Evolutionary conservation across 306 rosid genomes (phyloP).

Genomic region (Prunus kanzakura): DNA sequence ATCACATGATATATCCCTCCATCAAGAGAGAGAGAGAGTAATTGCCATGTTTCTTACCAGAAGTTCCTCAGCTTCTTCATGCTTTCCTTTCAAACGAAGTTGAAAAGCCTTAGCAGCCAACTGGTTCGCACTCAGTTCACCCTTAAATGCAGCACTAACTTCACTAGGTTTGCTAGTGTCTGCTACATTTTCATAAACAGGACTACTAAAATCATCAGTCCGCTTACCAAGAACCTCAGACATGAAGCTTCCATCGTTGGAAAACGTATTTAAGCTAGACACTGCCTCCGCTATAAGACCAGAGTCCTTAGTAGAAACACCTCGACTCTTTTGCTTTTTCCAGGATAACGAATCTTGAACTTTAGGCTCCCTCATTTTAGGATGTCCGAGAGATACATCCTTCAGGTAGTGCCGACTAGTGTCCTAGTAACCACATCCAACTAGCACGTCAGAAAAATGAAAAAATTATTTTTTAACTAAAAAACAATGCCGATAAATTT

Average conservation of each 20-base stretch:
- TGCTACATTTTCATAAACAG: slow-evolving; percentile 32
- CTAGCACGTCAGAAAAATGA: neutral
- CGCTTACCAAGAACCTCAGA: slow-evolving; percentile 31
- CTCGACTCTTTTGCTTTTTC: slow-evolving; percentile 59
- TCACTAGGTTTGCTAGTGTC: slow-evolving; percentile 34
- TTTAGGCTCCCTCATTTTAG: slow-evolving; percentile 75
- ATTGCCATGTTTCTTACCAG: slow-evolving; percentile 45
- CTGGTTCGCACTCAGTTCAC: slow-evolving; percentile 75
- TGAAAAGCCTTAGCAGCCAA: slow-evolving; percentile 97
- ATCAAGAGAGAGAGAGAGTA: neutral
- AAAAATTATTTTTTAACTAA: neutral
- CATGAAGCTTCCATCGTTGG: slow-evolving; percentile 75
- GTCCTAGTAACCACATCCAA: slow-evolving; percentile 7
- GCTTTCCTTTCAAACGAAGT: slow-evolving; percentile 87
- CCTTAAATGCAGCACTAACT: slow-evolving; percentile 29
- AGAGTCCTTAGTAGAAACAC: slow-evolving; percentile 41
- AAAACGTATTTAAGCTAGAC: slow-evolving; percentile 69
- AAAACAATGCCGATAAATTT: neutral
- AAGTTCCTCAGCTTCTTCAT: slow-evolving; percentile 79
- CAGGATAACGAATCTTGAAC: slow-evolving; percentile 69
- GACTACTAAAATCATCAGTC: slow-evolving; percentile 33
- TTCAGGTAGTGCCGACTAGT: slow-evolving; percentile 45
- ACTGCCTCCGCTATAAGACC: slow-evolving; percentile 59
- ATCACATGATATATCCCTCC: neutral
- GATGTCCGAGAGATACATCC: slow-evolving; percentile 50